These are phyloP conservation scores for Lipomyces japonicus DNA, from an alignment of 805 yeast genomes.

Conservation along the genomic window DNA sequence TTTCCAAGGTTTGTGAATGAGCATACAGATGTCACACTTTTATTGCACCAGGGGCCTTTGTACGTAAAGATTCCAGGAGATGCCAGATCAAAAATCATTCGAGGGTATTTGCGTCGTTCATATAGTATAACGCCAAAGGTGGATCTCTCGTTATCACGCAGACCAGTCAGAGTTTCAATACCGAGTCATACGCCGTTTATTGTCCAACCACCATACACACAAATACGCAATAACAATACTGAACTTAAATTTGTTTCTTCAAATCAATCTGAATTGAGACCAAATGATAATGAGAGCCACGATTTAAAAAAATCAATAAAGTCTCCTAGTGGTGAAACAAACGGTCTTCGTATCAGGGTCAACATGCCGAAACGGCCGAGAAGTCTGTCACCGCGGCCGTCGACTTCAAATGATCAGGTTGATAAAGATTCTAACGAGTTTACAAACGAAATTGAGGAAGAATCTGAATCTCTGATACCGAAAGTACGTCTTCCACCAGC, in stretches of 20 bases:
- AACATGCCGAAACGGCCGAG: not conserved
- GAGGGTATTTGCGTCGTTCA: conserved; percentile 9
- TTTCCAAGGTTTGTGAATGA: not conserved
- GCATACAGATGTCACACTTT: not conserved
- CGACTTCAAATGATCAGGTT: not conserved
- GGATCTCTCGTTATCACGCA: not conserved
- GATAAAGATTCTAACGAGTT: not conserved
- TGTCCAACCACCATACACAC: not conserved
- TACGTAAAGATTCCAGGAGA: conserved; percentile 26
- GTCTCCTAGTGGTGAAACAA: not conserved
- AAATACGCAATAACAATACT: too few relatives aligned
- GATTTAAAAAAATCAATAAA: not conserved
- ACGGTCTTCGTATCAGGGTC: not conserved
- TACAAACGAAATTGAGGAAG: conserved; percentile 2
- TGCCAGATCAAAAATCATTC: conserved; percentile 10
- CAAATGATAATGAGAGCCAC: not conserved
- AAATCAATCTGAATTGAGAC: not conserved
- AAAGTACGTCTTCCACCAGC: conserved; percentile 13
- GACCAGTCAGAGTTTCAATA: conserved; percentile 1
- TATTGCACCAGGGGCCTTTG: conserved; percentile 16
- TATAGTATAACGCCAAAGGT: not conserved
- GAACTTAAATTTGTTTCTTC: not conserved
- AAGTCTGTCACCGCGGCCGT: too few relatives aligned
- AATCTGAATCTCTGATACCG: not conserved
- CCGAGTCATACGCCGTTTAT: not conserved